These are phyloP conservation scores for Geotrichum candidum DNA, from an alignment of 1,139 yeast species.

Conservation along the genomic window DNA sequence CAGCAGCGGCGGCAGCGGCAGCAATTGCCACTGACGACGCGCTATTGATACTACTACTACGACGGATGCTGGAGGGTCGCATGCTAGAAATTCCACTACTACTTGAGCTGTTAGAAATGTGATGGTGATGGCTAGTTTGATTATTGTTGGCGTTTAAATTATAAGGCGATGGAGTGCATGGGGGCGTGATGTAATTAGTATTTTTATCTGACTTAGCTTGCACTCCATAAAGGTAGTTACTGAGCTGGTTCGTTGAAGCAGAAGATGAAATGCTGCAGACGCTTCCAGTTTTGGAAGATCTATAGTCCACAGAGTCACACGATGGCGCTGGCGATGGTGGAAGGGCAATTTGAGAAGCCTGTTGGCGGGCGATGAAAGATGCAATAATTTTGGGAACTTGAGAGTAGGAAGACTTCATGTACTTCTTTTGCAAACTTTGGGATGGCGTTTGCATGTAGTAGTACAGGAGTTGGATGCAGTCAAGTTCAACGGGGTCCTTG, in stretches of 20 bases:
- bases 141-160: not conserved
- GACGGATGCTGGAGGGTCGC: not conserved
- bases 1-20: slow-evolving; percentile 1
- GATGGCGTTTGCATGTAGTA: slow-evolving; percentile 36
- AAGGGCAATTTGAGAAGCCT: slow-evolving; percentile 17
- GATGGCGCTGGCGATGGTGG: slow-evolving; percentile 29
- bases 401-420: slow-evolving; percentile 27
- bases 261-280: slow-evolving; percentile 16
- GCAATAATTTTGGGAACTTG: slow-evolving; percentile 31
- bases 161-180: slow-evolving; percentile 27
- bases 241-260: slow-evolving; percentile 1
- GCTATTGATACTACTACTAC: not conserved
- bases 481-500: slow-evolving; percentile 12
- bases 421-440: slow-evolving; percentile 35
- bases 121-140: not conserved
- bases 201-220: slow-evolving; percentile 9
- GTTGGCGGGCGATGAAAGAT: slow-evolving; percentile 28
- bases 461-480: slow-evolving; percentile 26
- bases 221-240: not conserved
- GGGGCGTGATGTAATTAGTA: slow-evolving; percentile 30
- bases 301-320: slow-evolving; percentile 18
- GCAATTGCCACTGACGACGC: slow-evolving; percentile 4
- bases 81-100: not conserved
- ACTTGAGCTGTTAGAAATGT: not conserved
- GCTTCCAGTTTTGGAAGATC: slow-evolving; percentile 21